Conservation (phyloP, 169 alveolate genomes). For the Toxoplasma gondii region DNA sequence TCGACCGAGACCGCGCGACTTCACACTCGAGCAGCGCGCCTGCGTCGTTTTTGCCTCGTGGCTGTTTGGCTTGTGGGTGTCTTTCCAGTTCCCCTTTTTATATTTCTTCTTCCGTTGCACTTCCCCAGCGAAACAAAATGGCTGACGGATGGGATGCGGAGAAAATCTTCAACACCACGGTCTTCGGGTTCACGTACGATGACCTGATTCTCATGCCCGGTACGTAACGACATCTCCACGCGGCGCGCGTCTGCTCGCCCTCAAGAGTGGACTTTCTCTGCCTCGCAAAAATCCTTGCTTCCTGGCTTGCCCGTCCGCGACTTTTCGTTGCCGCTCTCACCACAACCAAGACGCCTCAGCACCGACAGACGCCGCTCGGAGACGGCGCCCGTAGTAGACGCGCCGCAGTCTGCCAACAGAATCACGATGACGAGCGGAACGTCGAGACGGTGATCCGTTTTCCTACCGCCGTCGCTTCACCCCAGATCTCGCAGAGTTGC, state of each 20-base stretch:
- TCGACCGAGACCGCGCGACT: no score
- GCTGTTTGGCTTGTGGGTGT: background rate
- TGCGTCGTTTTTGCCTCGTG: no score
- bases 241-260: background rate
- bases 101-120: background rate
- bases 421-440: no score
- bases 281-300: background rate
- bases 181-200: slow-evolving; percentile 86
- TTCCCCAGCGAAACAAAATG: slow-evolving; percentile 39
- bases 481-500: no score
- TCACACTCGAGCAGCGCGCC: no score
- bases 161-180: slow-evolving; percentile 61
- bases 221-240: background rate
- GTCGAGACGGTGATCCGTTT: no score
- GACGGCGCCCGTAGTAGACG: no score
- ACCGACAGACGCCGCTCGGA: no score
- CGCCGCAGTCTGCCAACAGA: no score
- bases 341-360: no score
- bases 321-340: background rate
- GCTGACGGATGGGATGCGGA: slow-evolving; percentile 75
- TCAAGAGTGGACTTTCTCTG: background rate
- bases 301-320: background rate
- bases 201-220: slow-evolving; percentile 92
- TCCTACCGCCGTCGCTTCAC: no score
- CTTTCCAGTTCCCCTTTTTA: background rate